Percentiles rank a stretch among this genome's conserved stretches.
Evolutionary conservation across 768 basidiomycete species (phyloP).

Genomic region (Scleroderma citrinum): DNA sequence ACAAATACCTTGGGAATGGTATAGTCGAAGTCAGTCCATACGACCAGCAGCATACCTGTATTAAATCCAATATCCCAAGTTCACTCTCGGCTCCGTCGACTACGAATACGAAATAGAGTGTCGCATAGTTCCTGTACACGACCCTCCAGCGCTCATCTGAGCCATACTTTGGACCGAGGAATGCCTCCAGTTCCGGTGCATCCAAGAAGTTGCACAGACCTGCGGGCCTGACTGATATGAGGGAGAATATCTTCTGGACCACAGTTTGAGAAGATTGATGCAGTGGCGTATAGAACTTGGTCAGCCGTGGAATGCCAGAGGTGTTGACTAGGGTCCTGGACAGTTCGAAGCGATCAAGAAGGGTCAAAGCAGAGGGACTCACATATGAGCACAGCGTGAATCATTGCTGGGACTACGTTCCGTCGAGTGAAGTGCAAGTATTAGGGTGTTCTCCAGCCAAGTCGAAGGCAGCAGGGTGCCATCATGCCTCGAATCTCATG

Average conservation of each 20-base stretch:
- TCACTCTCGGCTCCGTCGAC: constrained; percentile 97
- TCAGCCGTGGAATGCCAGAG: constrained; percentile 75
- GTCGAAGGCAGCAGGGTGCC: neutral
- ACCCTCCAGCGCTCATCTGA: constrained; percentile 70
- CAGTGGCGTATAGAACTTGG: constrained; percentile 85
- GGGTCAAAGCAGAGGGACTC: constrained; percentile 25
- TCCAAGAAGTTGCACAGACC: constrained; percentile 96
- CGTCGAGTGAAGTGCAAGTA: too few relatives aligned
- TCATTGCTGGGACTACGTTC: constrained; percentile 41
- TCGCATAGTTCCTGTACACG: constrained; percentile 94
- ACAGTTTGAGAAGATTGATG: constrained; percentile 56
- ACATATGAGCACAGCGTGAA: constrained; percentile 86
- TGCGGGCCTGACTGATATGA: constrained; percentile 75
- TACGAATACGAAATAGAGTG: constrained; percentile 94
- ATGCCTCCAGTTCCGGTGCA: constrained; percentile 77
- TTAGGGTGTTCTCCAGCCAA: too few relatives aligned
- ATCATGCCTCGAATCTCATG: neutral
- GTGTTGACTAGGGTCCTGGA: constrained; percentile 70
- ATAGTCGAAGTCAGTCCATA: neutral
- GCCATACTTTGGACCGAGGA: constrained; percentile 49
- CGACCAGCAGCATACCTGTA: constrained; percentile 60
- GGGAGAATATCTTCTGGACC: constrained; percentile 84
- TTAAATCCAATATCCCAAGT: constrained; percentile 90
- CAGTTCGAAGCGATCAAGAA: constrained; percentile 14
- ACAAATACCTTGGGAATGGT: constrained; percentile 69